Evolutionary conservation across 768 basidiomycete species (phyloP).

Genomic region (Suillus lakei): DNA sequence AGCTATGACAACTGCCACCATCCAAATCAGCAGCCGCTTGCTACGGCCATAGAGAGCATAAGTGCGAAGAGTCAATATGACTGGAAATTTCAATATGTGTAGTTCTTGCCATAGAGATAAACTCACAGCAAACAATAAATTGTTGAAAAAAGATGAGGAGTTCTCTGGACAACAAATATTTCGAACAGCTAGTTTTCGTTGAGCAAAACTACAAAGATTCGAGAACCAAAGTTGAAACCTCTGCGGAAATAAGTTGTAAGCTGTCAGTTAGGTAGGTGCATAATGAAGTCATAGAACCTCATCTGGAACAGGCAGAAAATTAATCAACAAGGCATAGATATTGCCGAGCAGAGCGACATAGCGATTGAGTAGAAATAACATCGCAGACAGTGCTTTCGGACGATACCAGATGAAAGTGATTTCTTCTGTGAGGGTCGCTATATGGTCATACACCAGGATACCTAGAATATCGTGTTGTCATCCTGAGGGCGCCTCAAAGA

Average conservation of each 20-base stretch:
- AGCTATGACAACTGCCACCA: constrained; percentile 38
- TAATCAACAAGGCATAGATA: constrained; percentile 33
- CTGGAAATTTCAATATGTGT: constrained; percentile 25
- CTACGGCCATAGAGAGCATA: constrained; percentile 55
- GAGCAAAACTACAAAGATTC: neutral
- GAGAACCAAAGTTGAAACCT: constrained; percentile 2
- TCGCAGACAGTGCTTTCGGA: constrained; percentile 42
- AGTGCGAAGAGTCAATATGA: constrained; percentile 50
- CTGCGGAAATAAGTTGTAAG: neutral
- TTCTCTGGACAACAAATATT: constrained; percentile 45
- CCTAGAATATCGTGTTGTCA: constrained; percentile 17
- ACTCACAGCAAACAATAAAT: constrained; percentile 51
- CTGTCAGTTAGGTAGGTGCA: neutral
- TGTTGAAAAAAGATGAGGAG: constrained; percentile 48
- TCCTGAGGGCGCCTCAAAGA: neutral
- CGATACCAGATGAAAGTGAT: constrained; percentile 50
- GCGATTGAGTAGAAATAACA: constrained; percentile 54
- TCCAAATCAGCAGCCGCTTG: constrained; percentile 37
- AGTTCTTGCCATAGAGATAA: neutral
- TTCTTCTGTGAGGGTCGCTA: constrained; percentile 40
- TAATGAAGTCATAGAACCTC: neutral
- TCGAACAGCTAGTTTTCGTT: constrained; percentile 40
- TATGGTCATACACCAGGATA: constrained; percentile 34
- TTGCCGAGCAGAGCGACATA: constrained; percentile 51
- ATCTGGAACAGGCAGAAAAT: constrained; percentile 25